Evolutionary conservation across 345 rosid genomes (phyloP).

Genomic region (Camelina laxa): DNA sequence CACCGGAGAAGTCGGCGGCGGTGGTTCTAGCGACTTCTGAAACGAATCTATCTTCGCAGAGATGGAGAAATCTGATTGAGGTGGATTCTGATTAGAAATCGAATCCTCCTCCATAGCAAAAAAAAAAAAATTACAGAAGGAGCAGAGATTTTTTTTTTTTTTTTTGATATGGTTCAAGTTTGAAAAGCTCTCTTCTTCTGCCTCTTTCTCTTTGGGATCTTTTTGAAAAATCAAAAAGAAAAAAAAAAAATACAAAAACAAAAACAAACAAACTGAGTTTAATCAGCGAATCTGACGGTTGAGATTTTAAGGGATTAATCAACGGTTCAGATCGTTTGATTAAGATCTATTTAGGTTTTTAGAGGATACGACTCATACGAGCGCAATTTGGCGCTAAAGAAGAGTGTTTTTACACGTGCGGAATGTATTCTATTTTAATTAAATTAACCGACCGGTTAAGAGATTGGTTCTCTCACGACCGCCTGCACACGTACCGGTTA

Average conservation of each 20-base stretch:
- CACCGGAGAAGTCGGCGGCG: conserved; percentile 25
- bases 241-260: too few species aligned
- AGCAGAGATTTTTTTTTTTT: background rate
- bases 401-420: conserved; percentile 29
- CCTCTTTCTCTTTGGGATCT: conserved; percentile 36
- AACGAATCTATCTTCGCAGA: conserved; percentile 44
- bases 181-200: conserved; percentile 20
- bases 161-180: conserved; percentile 14
- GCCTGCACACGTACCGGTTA: too few species aligned
- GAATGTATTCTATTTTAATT: background rate
- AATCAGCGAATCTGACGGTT: conserved; percentile 43
- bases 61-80: conserved; percentile 60
- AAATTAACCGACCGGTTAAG: conserved; percentile 8
- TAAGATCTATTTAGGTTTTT: conserved; percentile 35
- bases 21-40: conserved; percentile 24
- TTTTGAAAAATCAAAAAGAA: conserved; percentile 46
- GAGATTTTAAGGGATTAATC: conserved; percentile 18
- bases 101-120: conserved; percentile 48
- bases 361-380: conserved; percentile 19
- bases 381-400: conserved; percentile 62
- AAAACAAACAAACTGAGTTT: conserved; percentile 1
- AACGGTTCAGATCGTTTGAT: conserved; percentile 45
- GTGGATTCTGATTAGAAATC: conserved; percentile 53
- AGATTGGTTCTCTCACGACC: too few species aligned
- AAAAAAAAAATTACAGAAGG: background rate